Evolutionary conservation across 192 early-diverging fungal genomes (phyloP).

Genomic region (Allomyces macrogynus): DNA sequence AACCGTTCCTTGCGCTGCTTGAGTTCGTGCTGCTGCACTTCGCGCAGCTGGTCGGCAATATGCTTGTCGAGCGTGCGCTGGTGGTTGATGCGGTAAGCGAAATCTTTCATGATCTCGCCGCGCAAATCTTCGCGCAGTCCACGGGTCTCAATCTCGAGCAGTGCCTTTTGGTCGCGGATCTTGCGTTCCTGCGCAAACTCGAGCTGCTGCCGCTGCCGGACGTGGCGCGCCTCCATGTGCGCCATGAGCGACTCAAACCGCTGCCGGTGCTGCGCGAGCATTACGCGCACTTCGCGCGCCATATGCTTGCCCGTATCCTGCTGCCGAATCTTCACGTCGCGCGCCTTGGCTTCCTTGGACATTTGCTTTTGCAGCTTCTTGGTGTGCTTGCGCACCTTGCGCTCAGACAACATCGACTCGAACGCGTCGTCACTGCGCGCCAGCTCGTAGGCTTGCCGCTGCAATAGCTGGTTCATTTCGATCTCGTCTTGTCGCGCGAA

Average conservation of each 20-base stretch:
- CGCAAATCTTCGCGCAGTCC: neutral
- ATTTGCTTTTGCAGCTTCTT: neutral
- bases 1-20: slow-evolving; percentile 14
- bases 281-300: slow-evolving; percentile 3
- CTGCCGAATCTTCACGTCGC: neutral
- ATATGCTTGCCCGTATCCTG: neutral
- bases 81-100: neutral
- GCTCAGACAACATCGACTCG: neutral
- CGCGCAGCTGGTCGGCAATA: slow-evolving; percentile 15
- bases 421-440: neutral
- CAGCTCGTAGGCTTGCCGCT: neutral
- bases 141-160: slow-evolving; percentile 9
- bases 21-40: slow-evolving; percentile 15
- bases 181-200: slow-evolving; percentile 8
- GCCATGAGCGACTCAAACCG: slow-evolving; percentile 8
- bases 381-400: neutral
- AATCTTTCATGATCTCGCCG: neutral
- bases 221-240: slow-evolving; percentile 13
- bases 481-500: neutral
- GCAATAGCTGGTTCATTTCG: neutral
- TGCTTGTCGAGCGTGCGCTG: slow-evolving; percentile 7
- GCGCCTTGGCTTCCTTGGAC: neutral
- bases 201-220: slow-evolving; percentile 12
- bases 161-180: slow-evolving; percentile 3
- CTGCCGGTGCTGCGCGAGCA: slow-evolving; percentile 4